These are phyloP conservation scores for Taphrina betulina DNA, from an alignment of 1,139 yeast species.

Conservation along the genomic window DNA sequence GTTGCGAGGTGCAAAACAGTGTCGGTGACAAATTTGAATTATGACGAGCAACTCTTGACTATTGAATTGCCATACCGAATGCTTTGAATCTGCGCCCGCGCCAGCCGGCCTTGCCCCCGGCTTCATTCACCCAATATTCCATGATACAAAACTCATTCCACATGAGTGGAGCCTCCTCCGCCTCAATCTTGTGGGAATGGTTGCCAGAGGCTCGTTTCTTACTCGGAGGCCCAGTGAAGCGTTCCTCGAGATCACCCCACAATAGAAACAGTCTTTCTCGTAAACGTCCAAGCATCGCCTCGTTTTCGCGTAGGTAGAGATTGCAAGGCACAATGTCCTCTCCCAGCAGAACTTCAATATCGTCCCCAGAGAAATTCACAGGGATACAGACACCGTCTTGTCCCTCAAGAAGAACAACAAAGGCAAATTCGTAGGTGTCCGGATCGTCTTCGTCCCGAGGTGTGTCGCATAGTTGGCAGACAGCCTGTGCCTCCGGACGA, in stretches of 20 bases:
- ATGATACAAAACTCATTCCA: slow-evolving; percentile 26
- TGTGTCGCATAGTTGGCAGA: slow-evolving; percentile 13
- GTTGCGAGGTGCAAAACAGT: no score
- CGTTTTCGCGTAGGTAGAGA: slow-evolving; percentile 20
- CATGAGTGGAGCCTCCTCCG: slow-evolving; percentile 3
- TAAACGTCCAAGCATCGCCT: slow-evolving; percentile 6
- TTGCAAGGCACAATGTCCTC: slow-evolving; percentile 22
- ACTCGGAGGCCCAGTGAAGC: slow-evolving; percentile 16
- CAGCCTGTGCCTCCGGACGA: background rate
- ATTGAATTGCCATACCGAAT: slow-evolving; percentile 13
- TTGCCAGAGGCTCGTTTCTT: no score
- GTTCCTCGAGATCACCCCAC: slow-evolving; percentile 32
- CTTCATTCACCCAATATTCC: slow-evolving; percentile 16
- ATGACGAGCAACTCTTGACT: no score
- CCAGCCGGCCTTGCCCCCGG: slow-evolving; percentile 25
- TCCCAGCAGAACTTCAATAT: slow-evolving; percentile 27
- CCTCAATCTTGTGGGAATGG: slow-evolving; percentile 1
- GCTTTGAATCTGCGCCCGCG: slow-evolving; percentile 20
- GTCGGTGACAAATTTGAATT: no score
- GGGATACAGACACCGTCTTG: slow-evolving; percentile 33
- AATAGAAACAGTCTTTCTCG: slow-evolving; percentile 30
- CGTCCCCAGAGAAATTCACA: slow-evolving; percentile 33
- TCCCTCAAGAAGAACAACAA: slow-evolving; percentile 32
- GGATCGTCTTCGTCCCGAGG: slow-evolving; percentile 11
- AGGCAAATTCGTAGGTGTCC: slow-evolving; percentile 24